Conservation (phyloP, 202 grass and related monocot genomes). For the Musa balbisiana region DNA sequence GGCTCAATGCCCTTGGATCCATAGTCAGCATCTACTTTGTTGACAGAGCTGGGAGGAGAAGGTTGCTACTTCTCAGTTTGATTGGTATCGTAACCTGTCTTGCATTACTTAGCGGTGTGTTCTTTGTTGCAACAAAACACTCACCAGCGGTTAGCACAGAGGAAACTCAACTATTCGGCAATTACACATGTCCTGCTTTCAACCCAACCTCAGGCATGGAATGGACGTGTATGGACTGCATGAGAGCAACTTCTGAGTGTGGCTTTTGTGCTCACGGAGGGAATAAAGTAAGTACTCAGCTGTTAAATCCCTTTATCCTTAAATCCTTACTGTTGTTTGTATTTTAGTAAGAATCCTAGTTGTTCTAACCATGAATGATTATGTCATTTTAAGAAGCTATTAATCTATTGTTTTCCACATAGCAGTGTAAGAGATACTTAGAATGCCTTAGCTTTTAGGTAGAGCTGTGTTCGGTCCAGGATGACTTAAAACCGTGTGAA, state of each 20-base stretch:
- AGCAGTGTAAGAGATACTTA: too few relatives aligned
- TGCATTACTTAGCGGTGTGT: conserved; percentile 57
- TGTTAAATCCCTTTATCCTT: background rate
- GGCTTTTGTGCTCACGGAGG: conserved; percentile 63
- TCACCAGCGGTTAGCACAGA: conserved; percentile 44
- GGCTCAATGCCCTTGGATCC: conserved; percentile 73
- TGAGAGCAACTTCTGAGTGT: conserved; percentile 55
- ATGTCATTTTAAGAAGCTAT: too few relatives aligned
- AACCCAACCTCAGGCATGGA: conserved; percentile 6
- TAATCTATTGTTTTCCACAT: too few relatives aligned
- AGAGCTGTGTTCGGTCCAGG: too few relatives aligned
- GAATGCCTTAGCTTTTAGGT: too few relatives aligned
- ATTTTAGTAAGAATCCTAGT: too few relatives aligned
- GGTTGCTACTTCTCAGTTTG: conserved; percentile 74
- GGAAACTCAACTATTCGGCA: conserved; percentile 40
- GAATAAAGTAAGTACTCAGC: conserved; percentile 40
- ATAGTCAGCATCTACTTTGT: conserved; percentile 94
- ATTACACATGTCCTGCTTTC: conserved; percentile 60
- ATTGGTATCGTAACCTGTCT: conserved; percentile 68
- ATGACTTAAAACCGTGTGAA: too few relatives aligned
- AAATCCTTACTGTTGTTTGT: background rate
- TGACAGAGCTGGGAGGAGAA: conserved; percentile 63
- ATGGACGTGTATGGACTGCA: conserved; percentile 78
- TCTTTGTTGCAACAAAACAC: conserved; percentile 46
- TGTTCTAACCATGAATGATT: too few relatives aligned